These are phyloP conservation scores for Yamadazyma akitaensis DNA, from an alignment of 805 yeast genomes.

Conservation along the genomic window DNA sequence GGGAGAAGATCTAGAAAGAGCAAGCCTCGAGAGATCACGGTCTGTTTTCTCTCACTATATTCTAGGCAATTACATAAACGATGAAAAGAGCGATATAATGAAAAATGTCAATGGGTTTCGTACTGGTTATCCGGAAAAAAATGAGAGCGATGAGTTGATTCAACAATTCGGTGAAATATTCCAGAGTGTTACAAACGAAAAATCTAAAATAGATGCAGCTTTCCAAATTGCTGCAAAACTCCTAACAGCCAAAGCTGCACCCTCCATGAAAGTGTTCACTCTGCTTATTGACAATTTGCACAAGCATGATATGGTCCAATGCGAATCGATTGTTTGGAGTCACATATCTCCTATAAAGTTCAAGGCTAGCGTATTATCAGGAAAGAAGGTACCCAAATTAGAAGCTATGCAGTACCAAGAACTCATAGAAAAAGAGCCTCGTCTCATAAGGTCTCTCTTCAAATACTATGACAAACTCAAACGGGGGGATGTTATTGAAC, in stretches of 20 bases:
- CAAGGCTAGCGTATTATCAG: constrained; percentile 4
- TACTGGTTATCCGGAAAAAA: constrained; percentile 1
- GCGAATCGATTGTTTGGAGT: constrained; percentile 6
- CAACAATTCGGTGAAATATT: background rate
- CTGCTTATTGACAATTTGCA: constrained; percentile 3
- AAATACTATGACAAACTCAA: constrained; percentile 21
- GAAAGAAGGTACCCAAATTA: background rate
- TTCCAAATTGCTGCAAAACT: background rate
- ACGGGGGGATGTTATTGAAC: constrained; percentile 19
- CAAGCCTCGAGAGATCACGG: constrained; percentile 1
- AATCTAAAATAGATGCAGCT: background rate
- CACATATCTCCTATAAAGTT: constrained; percentile 6
- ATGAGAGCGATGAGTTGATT: background rate
- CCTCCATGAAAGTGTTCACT: constrained; percentile 4
- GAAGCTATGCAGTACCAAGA: constrained; percentile 22
- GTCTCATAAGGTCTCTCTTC: constrained; percentile 25
- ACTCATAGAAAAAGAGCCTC: constrained; percentile 28
- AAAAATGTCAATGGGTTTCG: constrained; percentile 15
- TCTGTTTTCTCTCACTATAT: constrained; percentile 16
- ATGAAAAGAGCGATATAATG: constrained; percentile 27
- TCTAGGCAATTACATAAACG: constrained; percentile 32
- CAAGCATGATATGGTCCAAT: background rate
- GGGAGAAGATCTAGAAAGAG: background rate
- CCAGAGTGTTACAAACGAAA: background rate
- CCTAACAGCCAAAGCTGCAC: constrained; percentile 7